These are phyloP conservation scores for Rhizopogon sp. DNA, from an alignment of 768 basidiomycete species.

Conservation along the genomic window DNA sequence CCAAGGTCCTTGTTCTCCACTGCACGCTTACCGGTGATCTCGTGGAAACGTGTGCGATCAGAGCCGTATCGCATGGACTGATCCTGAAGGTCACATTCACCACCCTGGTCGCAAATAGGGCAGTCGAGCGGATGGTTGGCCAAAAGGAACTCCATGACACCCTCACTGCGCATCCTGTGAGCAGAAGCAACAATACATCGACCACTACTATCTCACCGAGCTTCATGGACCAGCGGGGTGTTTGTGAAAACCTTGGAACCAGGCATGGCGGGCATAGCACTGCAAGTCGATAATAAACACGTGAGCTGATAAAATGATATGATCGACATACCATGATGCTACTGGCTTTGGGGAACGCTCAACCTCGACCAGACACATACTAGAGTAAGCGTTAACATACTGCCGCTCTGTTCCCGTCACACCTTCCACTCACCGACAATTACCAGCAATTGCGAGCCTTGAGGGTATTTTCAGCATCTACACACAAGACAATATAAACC, in stretches of 20 bases:
- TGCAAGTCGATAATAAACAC: constrained; percentile 22
- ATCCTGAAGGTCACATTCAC: constrained; percentile 98
- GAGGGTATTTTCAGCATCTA: neutral
- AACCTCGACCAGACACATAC: constrained; percentile 99
- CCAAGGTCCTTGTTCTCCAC: constrained; percentile 98
- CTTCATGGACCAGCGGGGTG: constrained; percentile 86
- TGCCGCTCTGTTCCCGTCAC: neutral
- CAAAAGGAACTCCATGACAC: constrained; percentile 98
- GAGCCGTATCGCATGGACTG: constrained; percentile 99
- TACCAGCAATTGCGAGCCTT: constrained; percentile 94
- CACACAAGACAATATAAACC: constrained; percentile 1
- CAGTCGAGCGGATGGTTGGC: constrained; percentile 98
- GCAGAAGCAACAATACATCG: neutral
- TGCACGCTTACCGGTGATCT: constrained; percentile 96
- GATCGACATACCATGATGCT: constrained; percentile 71
- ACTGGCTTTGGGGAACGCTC: constrained; percentile 93
- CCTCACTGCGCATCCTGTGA: constrained; percentile 55
- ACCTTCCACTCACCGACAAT: constrained; percentile 70
- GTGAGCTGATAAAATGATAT: neutral
- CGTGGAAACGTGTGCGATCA: constrained; percentile 97
- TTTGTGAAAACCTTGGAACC: constrained; percentile 92
- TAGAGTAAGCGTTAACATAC: constrained; percentile 22
- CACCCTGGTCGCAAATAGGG: constrained; percentile 98
- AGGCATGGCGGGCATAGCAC: constrained; percentile 97
- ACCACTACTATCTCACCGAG: constrained; percentile 44